These are phyloP conservation scores for Solanum gandarillasii DNA, from an alignment of 257 asterid genomes.

Conservation along the genomic window DNA sequence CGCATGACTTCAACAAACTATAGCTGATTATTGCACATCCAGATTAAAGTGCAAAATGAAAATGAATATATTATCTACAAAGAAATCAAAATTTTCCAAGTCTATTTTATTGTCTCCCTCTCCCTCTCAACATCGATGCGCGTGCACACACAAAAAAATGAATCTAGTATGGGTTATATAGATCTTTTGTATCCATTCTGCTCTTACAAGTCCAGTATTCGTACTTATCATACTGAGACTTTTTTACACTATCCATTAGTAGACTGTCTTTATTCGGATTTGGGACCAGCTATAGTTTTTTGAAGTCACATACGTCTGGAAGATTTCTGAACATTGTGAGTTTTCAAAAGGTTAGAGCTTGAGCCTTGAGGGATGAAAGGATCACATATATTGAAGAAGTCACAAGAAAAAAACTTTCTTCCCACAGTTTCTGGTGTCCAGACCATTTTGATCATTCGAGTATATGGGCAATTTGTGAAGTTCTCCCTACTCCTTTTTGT, in stretches of 20 bases:
- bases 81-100: not conserved
- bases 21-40: not conserved
- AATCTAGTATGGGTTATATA: not conserved
- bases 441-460: not conserved
- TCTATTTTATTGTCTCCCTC: not conserved
- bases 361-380: not conserved
- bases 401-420: not conserved
- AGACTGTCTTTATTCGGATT: not conserved
- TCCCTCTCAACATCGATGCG: not conserved
- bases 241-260: not conserved
- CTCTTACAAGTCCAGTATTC: not conserved
- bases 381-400: not conserved
- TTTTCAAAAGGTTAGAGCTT: not conserved
- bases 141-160: not conserved
- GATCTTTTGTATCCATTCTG: not conserved
- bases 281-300: not conserved
- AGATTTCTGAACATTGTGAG: constrained; percentile 44
- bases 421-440: not conserved
- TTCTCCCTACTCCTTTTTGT: not conserved
- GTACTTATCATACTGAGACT: not conserved
- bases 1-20: not conserved
- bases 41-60: not conserved
- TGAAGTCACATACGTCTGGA: constrained; percentile 45
- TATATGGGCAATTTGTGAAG: not conserved
- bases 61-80: not conserved